These are phyloP conservation scores for Stylonectria norvegica DNA, from an alignment of 2,329 filamentous ascomycete genomes.

Conservation along the genomic window DNA sequence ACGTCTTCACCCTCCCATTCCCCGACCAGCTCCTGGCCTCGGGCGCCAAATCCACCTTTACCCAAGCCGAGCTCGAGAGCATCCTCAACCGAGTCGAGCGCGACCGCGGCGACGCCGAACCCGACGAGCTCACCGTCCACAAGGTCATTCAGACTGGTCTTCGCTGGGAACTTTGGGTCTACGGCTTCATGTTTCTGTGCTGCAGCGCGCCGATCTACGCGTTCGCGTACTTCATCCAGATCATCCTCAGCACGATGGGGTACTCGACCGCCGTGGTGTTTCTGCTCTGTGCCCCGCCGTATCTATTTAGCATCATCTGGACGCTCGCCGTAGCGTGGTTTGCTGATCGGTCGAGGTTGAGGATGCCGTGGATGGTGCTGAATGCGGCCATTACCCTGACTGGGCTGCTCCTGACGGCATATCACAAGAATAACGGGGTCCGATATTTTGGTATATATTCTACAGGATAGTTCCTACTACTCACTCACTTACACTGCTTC, in stretches of 20 bases:
- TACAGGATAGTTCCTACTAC: too few species aligned
- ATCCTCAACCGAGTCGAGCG: slow-evolving; percentile 34
- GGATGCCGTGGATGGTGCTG: slow-evolving; percentile 27
- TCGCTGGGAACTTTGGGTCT: slow-evolving; percentile 42
- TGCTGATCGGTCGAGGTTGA: slow-evolving; percentile 29
- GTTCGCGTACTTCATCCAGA: slow-evolving; percentile 59
- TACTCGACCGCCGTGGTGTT: slow-evolving; percentile 27
- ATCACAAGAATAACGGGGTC: slow-evolving; percentile 22
- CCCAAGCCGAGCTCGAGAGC: slow-evolving; percentile 24
- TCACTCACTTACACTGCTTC: too few species aligned
- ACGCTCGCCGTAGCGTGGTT: slow-evolving; percentile 31
- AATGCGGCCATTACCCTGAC: slow-evolving; percentile 16
- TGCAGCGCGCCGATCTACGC: slow-evolving; percentile 57
- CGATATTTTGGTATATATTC: slow-evolving; percentile 25
- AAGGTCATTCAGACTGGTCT: slow-evolving; percentile 31
- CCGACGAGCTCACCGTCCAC: slow-evolving; percentile 34
- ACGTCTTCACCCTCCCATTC: slow-evolving; percentile 9
- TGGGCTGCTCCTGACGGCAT: slow-evolving; percentile 11
- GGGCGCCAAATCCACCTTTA: slow-evolving; percentile 16
- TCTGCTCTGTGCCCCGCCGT: slow-evolving; percentile 36
- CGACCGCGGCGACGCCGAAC: slow-evolving; percentile 40
- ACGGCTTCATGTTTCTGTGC: slow-evolving; percentile 37
- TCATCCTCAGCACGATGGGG: slow-evolving; percentile 46
- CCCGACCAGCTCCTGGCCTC: slow-evolving; percentile 12
- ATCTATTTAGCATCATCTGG: slow-evolving; percentile 31